Conservation (phyloP, 1,139 yeast genomes). For the Geotrichum citri-aurantii region DNA sequence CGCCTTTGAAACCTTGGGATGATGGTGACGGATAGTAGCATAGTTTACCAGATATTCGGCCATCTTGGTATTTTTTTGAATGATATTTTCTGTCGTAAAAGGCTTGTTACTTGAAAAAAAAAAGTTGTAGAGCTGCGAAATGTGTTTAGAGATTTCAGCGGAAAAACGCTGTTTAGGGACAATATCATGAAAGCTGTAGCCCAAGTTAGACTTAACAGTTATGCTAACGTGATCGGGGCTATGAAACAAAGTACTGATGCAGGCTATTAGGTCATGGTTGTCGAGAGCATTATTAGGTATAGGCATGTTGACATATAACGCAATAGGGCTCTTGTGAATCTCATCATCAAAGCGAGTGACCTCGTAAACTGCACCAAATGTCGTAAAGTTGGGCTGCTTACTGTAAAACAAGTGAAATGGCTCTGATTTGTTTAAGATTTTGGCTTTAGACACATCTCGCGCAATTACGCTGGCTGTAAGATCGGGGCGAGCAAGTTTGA, state of each 20-base stretch:
- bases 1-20: background rate
- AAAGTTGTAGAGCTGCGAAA: conserved; percentile 33
- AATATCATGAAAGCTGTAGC: conserved; percentile 28
- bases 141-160: conserved; percentile 29
- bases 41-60: conserved; percentile 28
- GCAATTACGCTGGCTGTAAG: conserved; percentile 46
- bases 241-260: conserved; percentile 27
- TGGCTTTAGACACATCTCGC: conserved; percentile 68
- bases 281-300: conserved; percentile 37
- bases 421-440: conserved; percentile 67
- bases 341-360: conserved; percentile 53
- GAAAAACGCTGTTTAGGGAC: conserved; percentile 29
- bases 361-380: conserved; percentile 81
- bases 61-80: conserved; percentile 26
- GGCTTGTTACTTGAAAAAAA: conserved; percentile 32
- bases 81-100: conserved; percentile 25
- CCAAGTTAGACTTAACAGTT: conserved; percentile 27
- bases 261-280: conserved; percentile 42
- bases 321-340: conserved; percentile 45
- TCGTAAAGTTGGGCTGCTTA: conserved; percentile 39
- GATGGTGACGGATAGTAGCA: conserved; percentile 23
- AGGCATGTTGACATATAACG: conserved; percentile 55
- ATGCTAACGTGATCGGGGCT: conserved; percentile 20
- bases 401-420: conserved; percentile 78
- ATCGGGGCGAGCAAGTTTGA: conserved; percentile 33